Conservation (phyloP, 2,329 filamentous ascomycete species). For the Aspergillus ibericus region DNA sequence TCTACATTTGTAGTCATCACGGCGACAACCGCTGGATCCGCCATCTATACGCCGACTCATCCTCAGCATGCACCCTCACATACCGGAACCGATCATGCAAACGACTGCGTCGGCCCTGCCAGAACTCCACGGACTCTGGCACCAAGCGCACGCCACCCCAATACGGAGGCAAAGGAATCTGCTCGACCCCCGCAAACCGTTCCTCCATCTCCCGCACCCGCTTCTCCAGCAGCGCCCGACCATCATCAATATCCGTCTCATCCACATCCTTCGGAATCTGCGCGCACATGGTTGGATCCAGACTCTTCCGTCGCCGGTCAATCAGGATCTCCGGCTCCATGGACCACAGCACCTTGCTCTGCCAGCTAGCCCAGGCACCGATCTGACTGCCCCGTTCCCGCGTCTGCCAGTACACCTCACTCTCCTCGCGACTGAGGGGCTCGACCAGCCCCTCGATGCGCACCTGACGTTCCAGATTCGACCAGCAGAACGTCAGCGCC, state of each 20-base stretch:
- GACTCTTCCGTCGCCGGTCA: constrained; percentile 27
- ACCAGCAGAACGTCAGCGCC: constrained; percentile 88
- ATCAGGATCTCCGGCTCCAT: constrained; percentile 30
- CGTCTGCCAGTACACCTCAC: constrained; percentile 64
- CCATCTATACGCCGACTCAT: constrained; percentile 47
- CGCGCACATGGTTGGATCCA: constrained; percentile 16
- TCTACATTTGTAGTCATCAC: constrained; percentile 14
- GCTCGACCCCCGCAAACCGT: constrained; percentile 70
- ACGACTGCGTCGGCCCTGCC: constrained; percentile 85
- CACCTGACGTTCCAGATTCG: constrained; percentile 81
- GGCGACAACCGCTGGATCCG: constrained; percentile 43
- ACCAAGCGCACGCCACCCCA: constrained; percentile 90
- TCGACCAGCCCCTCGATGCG: constrained; percentile 77
- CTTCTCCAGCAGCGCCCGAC: constrained; percentile 70
- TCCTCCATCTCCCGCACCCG: constrained; percentile 76
- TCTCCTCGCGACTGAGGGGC: constrained; percentile 68
- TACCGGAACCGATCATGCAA: constrained; percentile 95
- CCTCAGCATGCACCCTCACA: constrained; percentile 66
- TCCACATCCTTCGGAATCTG: constrained; percentile 31
- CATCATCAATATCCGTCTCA: constrained; percentile 57
- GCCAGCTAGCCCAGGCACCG: constrained; percentile 89
- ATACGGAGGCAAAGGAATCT: constrained; percentile 87
- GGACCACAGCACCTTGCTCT: constrained; percentile 71
- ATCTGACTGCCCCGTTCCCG: constrained; percentile 76
- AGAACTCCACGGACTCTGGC: constrained; percentile 89